Base-by-base conservation (phyloP, 2,329 filamentous ascomycete genomes). In the Erysiphe pulchra region DNA sequence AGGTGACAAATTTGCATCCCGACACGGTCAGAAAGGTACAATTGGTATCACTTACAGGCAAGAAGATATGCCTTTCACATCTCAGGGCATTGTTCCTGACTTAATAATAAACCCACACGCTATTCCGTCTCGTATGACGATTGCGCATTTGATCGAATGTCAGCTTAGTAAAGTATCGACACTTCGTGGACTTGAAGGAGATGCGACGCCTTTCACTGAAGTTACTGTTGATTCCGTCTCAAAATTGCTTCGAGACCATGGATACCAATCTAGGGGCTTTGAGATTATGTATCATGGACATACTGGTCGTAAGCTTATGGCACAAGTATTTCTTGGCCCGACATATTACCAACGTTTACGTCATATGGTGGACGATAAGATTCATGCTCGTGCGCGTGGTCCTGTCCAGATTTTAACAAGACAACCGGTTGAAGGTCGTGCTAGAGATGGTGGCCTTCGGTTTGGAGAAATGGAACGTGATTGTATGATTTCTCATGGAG, bases 391-490 rank as follows among this genome's bases (percentile, higher is more conserved):
- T 63, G 90, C 92, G 13, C 80, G 90, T 60, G 90, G 92, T 33
- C 90, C 90, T 0, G 82, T 93, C 18, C 90, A 98, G 64, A 98
- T 98, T 57, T 74, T 98, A 65, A 98, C 90, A 2, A 73, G 92
- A 47, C 90, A 98, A 63, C 90, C 90, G 16, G 90, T 98, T 13
- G 90, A 98, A 65, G 90, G 90, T 80, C 82, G 92, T 74, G 90
- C 90, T 3, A 71, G 92, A 63, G 92, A 98, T 60, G 90, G 90
- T 71, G 90, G 90, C 68, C 72, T 98, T 40, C 87, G 92, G 60
- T 98, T 98, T 75, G 90, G 90, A 77, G 90, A 98, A 70, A 98
- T 98, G 90, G 92, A 98, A 65, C 87, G 92, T 67, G 92, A 98
- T 74, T 98, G 90, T 62, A 98, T 98, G 90, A 98, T 98, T 67